These are phyloP conservation scores for Steccherinum ochraceum DNA, from an alignment of 768 basidiomycete genomes.

Conservation along the genomic window DNA sequence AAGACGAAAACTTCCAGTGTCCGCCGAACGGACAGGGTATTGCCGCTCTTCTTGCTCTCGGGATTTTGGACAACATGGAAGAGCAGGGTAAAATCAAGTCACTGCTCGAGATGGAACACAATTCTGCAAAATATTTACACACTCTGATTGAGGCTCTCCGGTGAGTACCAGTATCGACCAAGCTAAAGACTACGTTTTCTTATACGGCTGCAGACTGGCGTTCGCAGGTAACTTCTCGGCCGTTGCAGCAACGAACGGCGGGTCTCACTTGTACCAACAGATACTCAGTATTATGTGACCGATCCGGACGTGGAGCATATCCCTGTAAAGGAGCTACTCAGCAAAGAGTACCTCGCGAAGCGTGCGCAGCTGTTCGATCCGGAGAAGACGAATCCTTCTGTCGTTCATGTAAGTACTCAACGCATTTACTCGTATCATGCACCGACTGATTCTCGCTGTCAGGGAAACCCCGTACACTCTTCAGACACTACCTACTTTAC, in stretches of 20 bases:
- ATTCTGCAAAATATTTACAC: slow-evolving; percentile 87
- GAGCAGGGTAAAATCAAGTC: slow-evolving; percentile 62
- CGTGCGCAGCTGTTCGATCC: slow-evolving; percentile 81
- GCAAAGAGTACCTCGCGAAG: slow-evolving; percentile 78
- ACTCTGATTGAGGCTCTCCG: slow-evolving; percentile 79
- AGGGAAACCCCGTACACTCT: slow-evolving; percentile 80
- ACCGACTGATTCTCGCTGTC: neutral
- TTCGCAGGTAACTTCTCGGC: slow-evolving; percentile 7
- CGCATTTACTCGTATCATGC: neutral
- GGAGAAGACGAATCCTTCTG: slow-evolving; percentile 50
- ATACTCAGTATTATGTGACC: slow-evolving; percentile 85
- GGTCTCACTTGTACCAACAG: slow-evolving; percentile 29
- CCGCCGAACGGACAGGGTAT: slow-evolving; percentile 98
- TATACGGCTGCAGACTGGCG: slow-evolving; percentile 3
- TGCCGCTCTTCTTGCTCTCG: slow-evolving; percentile 87
- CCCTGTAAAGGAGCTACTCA: slow-evolving; percentile 78
- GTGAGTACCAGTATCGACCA: slow-evolving; percentile 29
- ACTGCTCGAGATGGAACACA: slow-evolving; percentile 79
- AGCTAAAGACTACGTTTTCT: too few relatives aligned
- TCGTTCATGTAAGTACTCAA: slow-evolving; percentile 51
- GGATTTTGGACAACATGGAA: slow-evolving; percentile 86
- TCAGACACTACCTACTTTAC: slow-evolving; percentile 96
- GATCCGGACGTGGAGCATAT: slow-evolving; percentile 78
- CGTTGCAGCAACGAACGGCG: neutral
- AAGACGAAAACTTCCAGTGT: slow-evolving; percentile 42